Evolutionary conservation across 495 filamentous ascomycete genomes (phyloP), one percentile per base, ranked within the genome.

Genomic region (Cercophora scortea): DNA sequence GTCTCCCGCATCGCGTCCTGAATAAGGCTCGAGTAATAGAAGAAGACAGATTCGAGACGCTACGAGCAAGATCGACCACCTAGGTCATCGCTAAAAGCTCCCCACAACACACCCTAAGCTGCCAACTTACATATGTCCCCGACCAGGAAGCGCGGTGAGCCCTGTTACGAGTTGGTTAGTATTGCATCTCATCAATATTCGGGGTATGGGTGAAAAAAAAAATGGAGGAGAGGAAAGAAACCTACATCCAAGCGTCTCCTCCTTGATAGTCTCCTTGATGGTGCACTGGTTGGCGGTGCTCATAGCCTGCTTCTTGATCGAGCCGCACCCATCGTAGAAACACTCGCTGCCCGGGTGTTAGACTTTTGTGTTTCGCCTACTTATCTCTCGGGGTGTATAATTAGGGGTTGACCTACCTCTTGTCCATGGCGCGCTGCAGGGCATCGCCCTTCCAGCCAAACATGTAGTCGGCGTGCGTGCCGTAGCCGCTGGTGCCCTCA

Each of bases 291-390:
- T 72, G 36, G 65, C 65, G 8, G 49, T 48, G 19, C 63, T 40
- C 53, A 70, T 60, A 35, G 59, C 47, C 61, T 78, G 73, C 53
- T 63, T 62, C 53, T 64, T 68, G 51, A 70, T 61, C 15, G 43
- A 41, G 15, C 66, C 66, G 51, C 70, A 72, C 50, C 62, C 64
- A 39, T 73, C 71, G 48, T 68, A 73, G 58, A 69, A 67, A 58
- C 68, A 71, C 32, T 62, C 61, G 53, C 62, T 62, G 17, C 25
- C 4, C 6, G 32, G 38, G 8, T 25, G 25, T 25, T 25, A 25
- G 25, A 25, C 5, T 5, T 5, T 25, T 25, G 25, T n/a, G n/a
- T n/a, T n/a, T n/a, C n/a, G 25, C 25, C 25, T 25, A 25, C 25
- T 25, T 25, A 5, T 25, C 25, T 2, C 2, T 25, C 2, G 25